These are phyloP conservation scores for Metschnikowia arizonensis DNA, from an alignment of 805 yeast species.

Conservation along the genomic window DNA sequence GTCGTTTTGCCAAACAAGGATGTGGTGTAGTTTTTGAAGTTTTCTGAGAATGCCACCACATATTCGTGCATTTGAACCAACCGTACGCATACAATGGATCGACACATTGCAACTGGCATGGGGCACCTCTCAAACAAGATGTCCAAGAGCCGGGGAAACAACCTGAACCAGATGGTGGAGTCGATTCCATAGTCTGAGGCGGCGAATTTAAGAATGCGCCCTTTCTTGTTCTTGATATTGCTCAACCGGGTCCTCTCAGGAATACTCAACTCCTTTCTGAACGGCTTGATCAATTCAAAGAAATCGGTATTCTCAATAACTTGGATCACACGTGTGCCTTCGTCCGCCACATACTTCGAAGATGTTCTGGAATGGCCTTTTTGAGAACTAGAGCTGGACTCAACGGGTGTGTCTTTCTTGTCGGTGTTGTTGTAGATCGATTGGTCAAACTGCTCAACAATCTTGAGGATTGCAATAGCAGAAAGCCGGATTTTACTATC, in stretches of 20 bases:
- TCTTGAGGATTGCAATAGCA: slow-evolving; percentile 69
- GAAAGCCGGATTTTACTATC: slow-evolving; percentile 69
- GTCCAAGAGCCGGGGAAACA: slow-evolving; percentile 71
- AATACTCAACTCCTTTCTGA: slow-evolving; percentile 52
- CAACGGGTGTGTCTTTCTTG: slow-evolving; percentile 17
- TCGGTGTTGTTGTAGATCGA: slow-evolving; percentile 58
- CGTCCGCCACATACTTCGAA: slow-evolving; percentile 72
- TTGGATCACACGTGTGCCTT: slow-evolving; percentile 72
- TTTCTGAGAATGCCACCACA: slow-evolving; percentile 53
- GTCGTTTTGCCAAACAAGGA: slow-evolving; percentile 32
- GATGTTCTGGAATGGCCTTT: slow-evolving; percentile 52
- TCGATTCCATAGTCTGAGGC: slow-evolving; percentile 94
- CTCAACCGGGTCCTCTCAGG: slow-evolving; percentile 75
- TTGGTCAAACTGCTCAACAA: slow-evolving; percentile 84
- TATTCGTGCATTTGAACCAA: slow-evolving; percentile 80
- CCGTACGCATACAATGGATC: slow-evolving; percentile 85
- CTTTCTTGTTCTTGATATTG: slow-evolving; percentile 60
- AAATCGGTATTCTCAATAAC: slow-evolving; percentile 70
- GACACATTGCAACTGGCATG: slow-evolving; percentile 86
- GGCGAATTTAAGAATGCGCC: slow-evolving; percentile 70
- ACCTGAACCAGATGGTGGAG: slow-evolving; percentile 91
- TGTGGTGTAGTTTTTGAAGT: slow-evolving; percentile 32
- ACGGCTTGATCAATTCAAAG: slow-evolving; percentile 52
- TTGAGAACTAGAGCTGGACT: slow-evolving; percentile 16
- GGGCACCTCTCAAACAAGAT: slow-evolving; percentile 80